Evolutionary conservation across 768 basidiomycete species (phyloP), one percentile per base, ranked within the genome.

Genomic region (Leccinum longicurvipes): DNA sequence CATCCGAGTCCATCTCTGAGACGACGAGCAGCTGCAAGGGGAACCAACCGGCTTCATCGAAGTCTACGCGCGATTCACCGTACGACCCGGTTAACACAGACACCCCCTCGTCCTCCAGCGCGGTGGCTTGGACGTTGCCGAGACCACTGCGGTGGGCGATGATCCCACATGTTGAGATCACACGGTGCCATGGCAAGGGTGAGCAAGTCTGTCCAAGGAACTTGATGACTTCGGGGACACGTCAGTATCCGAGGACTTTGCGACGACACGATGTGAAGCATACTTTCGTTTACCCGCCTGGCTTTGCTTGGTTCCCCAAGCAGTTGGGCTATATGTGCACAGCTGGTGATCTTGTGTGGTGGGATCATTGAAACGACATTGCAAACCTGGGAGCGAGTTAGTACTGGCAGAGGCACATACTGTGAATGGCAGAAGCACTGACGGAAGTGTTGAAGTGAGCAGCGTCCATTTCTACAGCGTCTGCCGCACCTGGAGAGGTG

Each of bases 241-340:
- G 24, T 48, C 46, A n/a, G 2, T 6, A 21, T 7, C 11, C 6
- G 24, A 27, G 15, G 36, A 4, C 45, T 19, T 23, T 31, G 24
- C 23, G 8, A 24, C 17, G 21, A 24, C 19, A 46, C 17, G 19
- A 14, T 29, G 25, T 47, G 31, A 17, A 14, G 15, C 73, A 47
- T 61, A 86, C 90, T 87, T 80, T 90, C 85, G 3, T 86, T 89
- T n/a, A 91, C 89, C 59, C 86, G 87, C 46, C 90, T 78, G 9
- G 89, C 83, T 69, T 91, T 80, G 14, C 75, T 77, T 0, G 89
- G 89, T 81, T 86, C 86, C 19, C 89, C 89, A 45, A 87, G 77
- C 5, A 91, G 75, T 63, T 84, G 89, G 4, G 90, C 89, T 53
- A 92, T 82, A 65, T 92, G 88, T 9, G 84, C 87, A 87, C 66